A percentile compares a stretch with the other conserved stretches of the same genome.
Evolutionary conservation across 1,284 basidiomycete species (phyloP).

Genomic region (Ganoderma meredithae): DNA sequence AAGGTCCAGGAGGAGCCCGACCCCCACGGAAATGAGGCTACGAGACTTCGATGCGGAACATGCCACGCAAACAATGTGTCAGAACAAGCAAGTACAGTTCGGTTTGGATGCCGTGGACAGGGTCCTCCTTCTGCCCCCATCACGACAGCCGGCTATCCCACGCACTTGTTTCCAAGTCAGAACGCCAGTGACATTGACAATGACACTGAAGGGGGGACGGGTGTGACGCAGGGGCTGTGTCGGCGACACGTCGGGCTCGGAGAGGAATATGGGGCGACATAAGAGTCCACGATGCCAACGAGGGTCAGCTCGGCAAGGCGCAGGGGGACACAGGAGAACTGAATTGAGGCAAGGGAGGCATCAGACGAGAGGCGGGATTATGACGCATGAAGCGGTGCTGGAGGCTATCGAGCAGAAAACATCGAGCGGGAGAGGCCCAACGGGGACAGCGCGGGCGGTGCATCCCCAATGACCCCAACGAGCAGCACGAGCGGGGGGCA

Average conservation of each 20-base stretch:
- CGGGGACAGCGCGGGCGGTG: background rate
- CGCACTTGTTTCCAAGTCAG: background rate
- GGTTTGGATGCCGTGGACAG: background rate
- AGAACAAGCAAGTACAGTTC: no score
- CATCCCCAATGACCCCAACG: no score
- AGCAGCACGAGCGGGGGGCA: background rate
- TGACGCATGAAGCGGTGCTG: background rate
- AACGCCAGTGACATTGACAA: background rate
- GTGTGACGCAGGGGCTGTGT: background rate
- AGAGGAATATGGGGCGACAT: background rate
- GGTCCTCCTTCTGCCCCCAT: background rate
- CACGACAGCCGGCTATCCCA: background rate
- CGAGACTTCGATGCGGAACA: no score
- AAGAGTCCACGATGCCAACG: background rate
- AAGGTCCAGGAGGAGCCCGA: no score
- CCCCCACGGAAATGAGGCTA: no score
- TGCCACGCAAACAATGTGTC: no score
- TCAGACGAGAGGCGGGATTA: background rate
- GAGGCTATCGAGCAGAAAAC: background rate
- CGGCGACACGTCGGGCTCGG: background rate
- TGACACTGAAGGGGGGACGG: background rate
- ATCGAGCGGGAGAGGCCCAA: background rate
- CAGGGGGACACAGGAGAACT: background rate
- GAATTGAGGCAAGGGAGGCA: constrained; percentile 1
- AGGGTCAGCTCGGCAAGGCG: background rate